Evolutionary conservation across 1,139 yeast species (phyloP).

Genomic region (Debaryomyces singareniensis): DNA sequence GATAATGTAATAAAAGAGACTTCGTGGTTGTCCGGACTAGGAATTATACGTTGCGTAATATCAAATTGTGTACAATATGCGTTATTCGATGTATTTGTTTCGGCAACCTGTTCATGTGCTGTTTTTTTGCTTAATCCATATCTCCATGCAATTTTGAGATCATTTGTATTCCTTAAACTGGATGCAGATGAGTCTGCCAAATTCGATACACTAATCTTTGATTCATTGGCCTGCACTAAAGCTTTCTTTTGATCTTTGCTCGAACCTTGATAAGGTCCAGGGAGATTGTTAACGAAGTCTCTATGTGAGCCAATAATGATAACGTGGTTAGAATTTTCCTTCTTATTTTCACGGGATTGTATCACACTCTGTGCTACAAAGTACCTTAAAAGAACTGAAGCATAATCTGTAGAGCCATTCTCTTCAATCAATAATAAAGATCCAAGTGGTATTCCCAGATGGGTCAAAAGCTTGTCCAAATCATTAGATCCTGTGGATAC

Average conservation of each 20-base stretch:
- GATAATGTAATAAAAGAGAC: conserved; percentile 47
- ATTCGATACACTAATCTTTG: conserved; percentile 64
- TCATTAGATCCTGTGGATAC: conserved; percentile 74
- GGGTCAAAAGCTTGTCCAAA: conserved; percentile 68
- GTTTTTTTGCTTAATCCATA: conserved; percentile 53
- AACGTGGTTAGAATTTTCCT: conserved; percentile 45
- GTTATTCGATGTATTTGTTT: conserved; percentile 26
- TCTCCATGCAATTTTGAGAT: conserved; percentile 84
- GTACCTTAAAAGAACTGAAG: conserved; percentile 62
- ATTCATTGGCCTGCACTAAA: conserved; percentile 50
- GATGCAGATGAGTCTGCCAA: conserved; percentile 24
- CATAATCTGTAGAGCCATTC: conserved; percentile 83
- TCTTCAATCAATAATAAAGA: conserved; percentile 69
- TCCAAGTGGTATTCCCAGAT: conserved; percentile 85
- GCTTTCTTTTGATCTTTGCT: conserved; percentile 61
- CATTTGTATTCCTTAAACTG: conserved; percentile 25
- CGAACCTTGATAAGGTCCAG: conserved; percentile 73
- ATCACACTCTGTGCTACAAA: conserved; percentile 77
- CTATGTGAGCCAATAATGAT: conserved; percentile 60
- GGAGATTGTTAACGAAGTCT: conserved; percentile 67
- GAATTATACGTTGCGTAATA: conserved; percentile 60
- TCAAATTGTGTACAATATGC: conserved; percentile 68
- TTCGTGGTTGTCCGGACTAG: conserved; percentile 61
- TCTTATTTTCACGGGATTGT: conserved; percentile 48
- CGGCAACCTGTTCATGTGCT: conserved; percentile 12